phyloP scores from a whole-genome alignment of 1,284 basidiomycete genomes.

The Crucibulum parvulum region DNA sequence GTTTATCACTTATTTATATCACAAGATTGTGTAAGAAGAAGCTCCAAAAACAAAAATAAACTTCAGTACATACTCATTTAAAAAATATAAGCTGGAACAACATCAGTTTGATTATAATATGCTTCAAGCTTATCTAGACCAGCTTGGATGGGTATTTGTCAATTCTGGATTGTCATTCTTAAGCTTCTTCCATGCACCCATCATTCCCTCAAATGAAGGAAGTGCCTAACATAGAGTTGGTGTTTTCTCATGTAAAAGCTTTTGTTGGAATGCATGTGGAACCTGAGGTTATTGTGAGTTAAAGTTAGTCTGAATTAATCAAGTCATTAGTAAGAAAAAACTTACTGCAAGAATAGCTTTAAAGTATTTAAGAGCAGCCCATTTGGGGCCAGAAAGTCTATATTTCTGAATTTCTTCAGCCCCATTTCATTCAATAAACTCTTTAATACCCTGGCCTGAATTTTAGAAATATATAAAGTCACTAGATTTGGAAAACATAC shows the following conservation, averaged over 20 bases:
- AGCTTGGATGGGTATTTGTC: conserved; percentile 19
- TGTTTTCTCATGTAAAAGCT: conserved; percentile 31
- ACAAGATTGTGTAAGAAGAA: background rate
- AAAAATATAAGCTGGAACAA: conserved; percentile 25
- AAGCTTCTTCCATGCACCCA: conserved; percentile 26
- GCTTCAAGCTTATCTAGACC: conserved; percentile 28
- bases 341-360: conserved; percentile 17
- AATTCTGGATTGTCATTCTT: too few relatives aligned
- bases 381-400: conserved; percentile 13
- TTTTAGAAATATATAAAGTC: too few relatives aligned
- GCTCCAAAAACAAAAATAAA: conserved; percentile 1
- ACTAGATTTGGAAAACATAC: too few relatives aligned
- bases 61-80: conserved; percentile 23
- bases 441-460: background rate
- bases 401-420: conserved; percentile 3
- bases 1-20: conserved; percentile 6
- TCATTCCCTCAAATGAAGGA: conserved; percentile 29
- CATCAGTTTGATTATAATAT: conserved; percentile 17
- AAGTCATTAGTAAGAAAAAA: conserved; percentile 1
- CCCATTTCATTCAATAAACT: background rate
- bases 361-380: conserved; percentile 19
- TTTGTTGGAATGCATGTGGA: conserved; percentile 36
- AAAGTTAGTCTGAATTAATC: background rate
- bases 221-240: conserved; percentile 27
- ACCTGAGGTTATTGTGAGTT: conserved; percentile 13